Evolutionary conservation across 1,284 basidiomycete genomes (phyloP), one percentile per base, ranked within the genome.

Genomic region (Schizopora paradoxa): DNA sequence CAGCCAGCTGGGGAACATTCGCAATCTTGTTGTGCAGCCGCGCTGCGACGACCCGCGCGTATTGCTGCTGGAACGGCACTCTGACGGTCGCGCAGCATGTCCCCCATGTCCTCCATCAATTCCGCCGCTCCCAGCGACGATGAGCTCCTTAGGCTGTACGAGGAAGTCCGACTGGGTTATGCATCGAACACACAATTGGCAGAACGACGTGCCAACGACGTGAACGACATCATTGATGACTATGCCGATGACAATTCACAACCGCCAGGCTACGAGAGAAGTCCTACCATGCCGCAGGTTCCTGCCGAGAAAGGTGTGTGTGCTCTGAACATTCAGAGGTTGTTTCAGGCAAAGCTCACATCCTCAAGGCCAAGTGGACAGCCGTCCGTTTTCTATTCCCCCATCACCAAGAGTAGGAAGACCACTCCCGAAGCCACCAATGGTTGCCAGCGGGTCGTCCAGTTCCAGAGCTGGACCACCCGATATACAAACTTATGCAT

Each of bases 81-180:
- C n/a, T 43, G 36, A 33, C 38, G 43, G 46, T 37, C 46, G 19
- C 5, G 27, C 37, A 52, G 46, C 54, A 66, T 64, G 62, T 60
- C 62, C 40, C 26, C 56, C 1, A 53, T 57, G 31, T 53, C 55
- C 13, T 38, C 57, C 35, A 58, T 56, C 49, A 66, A 67, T 46
- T n/a, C 65, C 65, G 28, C 67, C 78, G 13, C 48, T 41, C 48
- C 48, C 23, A 73, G 73, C 48, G 82, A 86, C 54, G 79, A 79
- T 54, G 82, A 85, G 57, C 70, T 86, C 6, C 76, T 79, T 53
- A 68, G 72, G 52, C 73, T 86, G 40, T 86, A 86, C 62, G 76
- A 83, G 49, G 77, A 83, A 63, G 82, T 86, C 19, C 79, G 79
- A 70, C 76, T 74, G 23, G 74, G 74, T 40, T 86, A 82, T 58